Base-by-base conservation (phyloP, 2,329 filamentous ascomycete genomes). In the Trichoderma sp. region DNA sequence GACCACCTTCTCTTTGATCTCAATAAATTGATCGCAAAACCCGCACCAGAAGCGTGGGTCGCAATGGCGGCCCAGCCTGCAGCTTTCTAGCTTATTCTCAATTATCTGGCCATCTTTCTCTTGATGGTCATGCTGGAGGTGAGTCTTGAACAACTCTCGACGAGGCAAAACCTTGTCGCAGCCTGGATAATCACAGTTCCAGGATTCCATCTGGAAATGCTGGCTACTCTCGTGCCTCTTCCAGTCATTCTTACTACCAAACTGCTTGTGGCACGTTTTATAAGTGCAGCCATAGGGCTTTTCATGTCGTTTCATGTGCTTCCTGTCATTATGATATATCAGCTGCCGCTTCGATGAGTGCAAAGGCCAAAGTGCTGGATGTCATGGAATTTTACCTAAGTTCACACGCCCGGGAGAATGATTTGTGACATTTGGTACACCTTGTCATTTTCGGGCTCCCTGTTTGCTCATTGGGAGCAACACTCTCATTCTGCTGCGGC, bases 181-280 rank as follows among this genome's bases (percentile, higher is more conserved):
- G 3, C 72, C 71, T 2, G 78, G 72, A 58, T 85, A 78, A 34
- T 86, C 82, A 76, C 94, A 97, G 34, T 86, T 87, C 89, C 91
- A 97, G 59, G 85, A 84, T 74, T 94, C 90, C 6, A 86, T 78
- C 69, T 91, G 87, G 70, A 87, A 88, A 77, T 97, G 94, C 75
- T 95, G 91, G 18, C 87, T 89, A 72, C 89, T 91, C 75, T 97
- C 95, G 75, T 97, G 94, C 1, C 94, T 88, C 77, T 96, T 97
- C 94, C 89, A 97, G 78, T 97, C 94, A 69, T 93, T 94, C 76
- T 97, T 97, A 78, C 91, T 94, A n/a, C 94, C 94, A 73, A 97
- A 97, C 0, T 77, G 83, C 75, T 93, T 94, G 59, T 80, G 78
- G 75, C 94, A 97, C 34, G 81, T 79, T 10, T 83, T 79, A 71